These are phyloP conservation scores for Avena eriantha DNA, from an alignment of 176 grass and related monocot genomes.

Conservation along the genomic window DNA sequence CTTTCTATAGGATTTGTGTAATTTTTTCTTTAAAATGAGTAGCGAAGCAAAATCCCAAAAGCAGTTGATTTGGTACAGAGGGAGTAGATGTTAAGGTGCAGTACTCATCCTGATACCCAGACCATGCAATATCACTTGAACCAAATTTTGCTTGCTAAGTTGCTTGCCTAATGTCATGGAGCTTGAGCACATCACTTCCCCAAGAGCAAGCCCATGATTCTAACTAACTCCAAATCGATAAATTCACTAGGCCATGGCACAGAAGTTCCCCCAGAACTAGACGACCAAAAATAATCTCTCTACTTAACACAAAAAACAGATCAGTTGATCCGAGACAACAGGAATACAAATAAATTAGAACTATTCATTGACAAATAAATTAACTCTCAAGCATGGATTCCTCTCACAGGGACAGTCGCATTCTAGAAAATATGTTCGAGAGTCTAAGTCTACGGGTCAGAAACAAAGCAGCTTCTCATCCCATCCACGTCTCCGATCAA, in stretches of 20 bases:
- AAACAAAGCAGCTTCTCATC: background rate
- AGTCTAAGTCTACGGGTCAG: background rate
- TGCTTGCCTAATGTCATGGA: background rate
- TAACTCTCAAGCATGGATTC: background rate
- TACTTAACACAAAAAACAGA: background rate
- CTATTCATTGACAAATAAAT: background rate
- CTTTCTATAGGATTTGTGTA: background rate
- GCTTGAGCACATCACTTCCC: constrained; percentile 27
- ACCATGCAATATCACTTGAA: background rate
- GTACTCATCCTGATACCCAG: background rate
- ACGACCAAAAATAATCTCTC: background rate
- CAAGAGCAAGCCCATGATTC: background rate
- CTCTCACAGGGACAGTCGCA: background rate
- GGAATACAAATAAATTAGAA: background rate
- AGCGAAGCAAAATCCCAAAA: constrained; percentile 1
- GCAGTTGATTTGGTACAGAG: too few species aligned
- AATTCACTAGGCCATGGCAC: background rate
- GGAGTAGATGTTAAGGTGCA: background rate
- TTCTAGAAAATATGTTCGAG: background rate
- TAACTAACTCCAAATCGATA: background rate
- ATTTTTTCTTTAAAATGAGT: background rate
- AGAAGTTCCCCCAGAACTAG: background rate
- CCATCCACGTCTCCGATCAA: background rate
- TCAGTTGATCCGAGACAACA: background rate
- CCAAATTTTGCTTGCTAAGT: background rate